Evolutionary conservation across 345 rosid genomes (phyloP), one percentile per base, ranked within the genome.

Genomic region (Ceriops zippeliana): DNA sequence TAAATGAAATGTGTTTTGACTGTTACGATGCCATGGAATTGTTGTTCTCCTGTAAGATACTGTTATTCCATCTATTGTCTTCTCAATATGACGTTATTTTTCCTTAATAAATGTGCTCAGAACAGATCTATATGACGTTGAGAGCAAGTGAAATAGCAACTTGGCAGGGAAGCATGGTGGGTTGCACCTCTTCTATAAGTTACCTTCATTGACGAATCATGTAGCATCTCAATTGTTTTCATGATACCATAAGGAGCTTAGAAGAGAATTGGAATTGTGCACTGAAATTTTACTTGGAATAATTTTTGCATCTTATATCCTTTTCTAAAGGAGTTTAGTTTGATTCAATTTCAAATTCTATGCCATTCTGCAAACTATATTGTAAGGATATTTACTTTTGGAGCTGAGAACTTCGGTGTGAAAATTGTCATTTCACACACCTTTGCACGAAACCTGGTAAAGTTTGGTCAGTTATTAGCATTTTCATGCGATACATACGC

Each of bases 71-170:
- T 47, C 42, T 24, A 1, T 58, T 42, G 15, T 24, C 38, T 65
- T 70, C 22, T 21, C 22, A 21, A 56, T 56, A 24, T 10, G 0
- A 6, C 17, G 32, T 24, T 34, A 6, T 37, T 37, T 13, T 62
- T 42, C 66, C 66, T 62, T 62, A 24, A 62, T 49, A 26, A 9
- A 9, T 22, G 22, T 37, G 4, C 20, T 61, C 75, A 85, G 88
- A 26, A 24, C 88, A 4, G 84, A 85, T 63, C 26, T 85, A 1
- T 85, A 85, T 51, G 88, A 85, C 9, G 37, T 42, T 1, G 88
- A 85, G 76, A 82, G 88, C 88, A 82, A 82, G 83, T 85, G 78
- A 82, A 15, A 1, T 17, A 6, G 75, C 59, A 27, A 30, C 20
- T 19, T 66, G 65, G 58, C 21, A 16, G 64, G 51, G 58, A 54